Evolutionary conservation across 805 yeast species (phyloP).

Genomic region (Candida quercuum): DNA sequence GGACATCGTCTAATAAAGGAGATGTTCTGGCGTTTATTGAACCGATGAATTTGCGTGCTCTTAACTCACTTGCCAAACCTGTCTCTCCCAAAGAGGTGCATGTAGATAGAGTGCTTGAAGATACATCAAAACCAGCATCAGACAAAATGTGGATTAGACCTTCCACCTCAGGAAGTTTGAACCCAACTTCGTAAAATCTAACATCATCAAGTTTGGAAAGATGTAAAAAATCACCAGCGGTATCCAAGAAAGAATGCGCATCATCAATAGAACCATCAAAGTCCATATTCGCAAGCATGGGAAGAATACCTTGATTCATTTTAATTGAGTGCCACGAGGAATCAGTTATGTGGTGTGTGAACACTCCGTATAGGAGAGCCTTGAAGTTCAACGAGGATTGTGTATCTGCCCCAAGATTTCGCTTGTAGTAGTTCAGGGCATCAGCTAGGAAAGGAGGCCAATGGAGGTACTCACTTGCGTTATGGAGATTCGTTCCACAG

Average conservation of each 20-base stretch:
- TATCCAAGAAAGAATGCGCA: conserved; percentile 54
- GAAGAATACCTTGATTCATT: conserved; percentile 48
- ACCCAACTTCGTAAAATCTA: conserved; percentile 22
- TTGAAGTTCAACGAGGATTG: conserved; percentile 31
- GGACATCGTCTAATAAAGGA: conserved; percentile 36
- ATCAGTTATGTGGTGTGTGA: conserved; percentile 61
- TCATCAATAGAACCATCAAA: conserved; percentile 41
- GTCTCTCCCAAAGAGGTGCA: conserved; percentile 54
- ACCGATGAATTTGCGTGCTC: conserved; percentile 5
- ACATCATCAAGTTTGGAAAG: conserved; percentile 31
- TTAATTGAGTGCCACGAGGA: conserved; percentile 64
- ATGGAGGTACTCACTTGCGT: conserved; percentile 57
- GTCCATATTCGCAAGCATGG: conserved; percentile 44
- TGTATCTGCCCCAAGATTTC: conserved; percentile 5
- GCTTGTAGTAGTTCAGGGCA: conserved; percentile 39
- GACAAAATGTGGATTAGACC: conserved; percentile 38
- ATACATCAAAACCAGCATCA: conserved; percentile 31
- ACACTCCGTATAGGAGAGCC: conserved; percentile 53
- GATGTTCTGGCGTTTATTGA: conserved; percentile 24
- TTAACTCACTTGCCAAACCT: conserved; percentile 44
- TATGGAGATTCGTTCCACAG: conserved; percentile 41
- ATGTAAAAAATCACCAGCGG: conserved; percentile 58
- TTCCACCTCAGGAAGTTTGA: conserved; percentile 37
- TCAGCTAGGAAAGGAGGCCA: conserved; percentile 61
- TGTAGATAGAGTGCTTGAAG: conserved; percentile 30